These are phyloP conservation scores for Calonectria hawksworthii DNA, from an alignment of 2,329 filamentous ascomycete species.

Conservation along the genomic window DNA sequence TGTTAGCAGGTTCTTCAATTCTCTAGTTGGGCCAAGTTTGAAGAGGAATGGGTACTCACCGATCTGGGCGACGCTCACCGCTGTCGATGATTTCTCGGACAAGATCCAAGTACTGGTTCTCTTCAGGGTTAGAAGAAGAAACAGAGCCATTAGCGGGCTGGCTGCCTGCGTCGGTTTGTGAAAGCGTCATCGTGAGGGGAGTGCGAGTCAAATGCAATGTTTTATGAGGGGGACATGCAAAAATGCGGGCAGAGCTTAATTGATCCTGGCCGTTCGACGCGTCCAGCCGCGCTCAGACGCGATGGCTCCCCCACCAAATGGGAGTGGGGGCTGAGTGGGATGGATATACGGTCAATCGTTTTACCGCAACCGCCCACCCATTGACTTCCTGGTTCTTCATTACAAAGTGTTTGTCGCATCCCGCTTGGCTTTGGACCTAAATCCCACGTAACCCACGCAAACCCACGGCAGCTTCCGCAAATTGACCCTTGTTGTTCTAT, in stretches of 20 bases:
- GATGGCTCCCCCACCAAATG: conserved; percentile 1
- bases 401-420: neutral
- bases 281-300: conserved; percentile 21
- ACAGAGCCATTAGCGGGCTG: conserved; percentile 32
- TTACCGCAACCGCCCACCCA: neutral
- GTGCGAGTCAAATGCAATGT: conserved; percentile 2
- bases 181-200: conserved; percentile 35
- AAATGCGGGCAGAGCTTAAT: conserved; percentile 14
- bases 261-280: conserved; percentile 16
- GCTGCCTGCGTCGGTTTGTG: conserved; percentile 23
- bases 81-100: conserved; percentile 85
- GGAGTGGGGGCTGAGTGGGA: neutral
- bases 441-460: conserved; percentile 8
- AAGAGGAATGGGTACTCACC: conserved; percentile 67
- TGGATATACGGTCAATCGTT: conserved; percentile 17
- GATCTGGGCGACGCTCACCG: conserved; percentile 91
- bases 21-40: neutral
- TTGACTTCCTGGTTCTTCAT: neutral
- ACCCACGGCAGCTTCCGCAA: conserved; percentile 4
- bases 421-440: neutral
- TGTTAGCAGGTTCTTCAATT: neutral
- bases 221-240: neutral
- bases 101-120: conserved; percentile 93
- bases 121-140: conserved; percentile 73
- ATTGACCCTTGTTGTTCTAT: neutral